Evolutionary conservation across 2,329 filamentous ascomycete species (phyloP), one percentile per base, ranked within the genome.

Genomic region (Endothia cerciana): DNA sequence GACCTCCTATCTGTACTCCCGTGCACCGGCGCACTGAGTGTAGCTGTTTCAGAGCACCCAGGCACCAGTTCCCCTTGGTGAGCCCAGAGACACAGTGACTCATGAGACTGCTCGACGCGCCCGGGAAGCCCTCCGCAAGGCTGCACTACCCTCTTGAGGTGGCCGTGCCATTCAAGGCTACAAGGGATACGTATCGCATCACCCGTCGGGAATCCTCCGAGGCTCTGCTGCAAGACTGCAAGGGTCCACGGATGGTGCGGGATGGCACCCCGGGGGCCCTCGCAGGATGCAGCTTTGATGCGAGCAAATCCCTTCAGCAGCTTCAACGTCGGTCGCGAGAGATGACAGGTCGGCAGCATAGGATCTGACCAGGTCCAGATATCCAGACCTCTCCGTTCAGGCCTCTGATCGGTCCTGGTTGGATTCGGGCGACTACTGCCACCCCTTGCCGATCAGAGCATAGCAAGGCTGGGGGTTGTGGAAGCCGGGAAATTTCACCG

Each of bases 201-300:
- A 41, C 30, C 56, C 38, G 43, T 64, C 66, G 66, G 66, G 66
- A 61, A 62, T 57, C 63, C 66, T 64, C 66, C 66, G 66, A 67
- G 61, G 62, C 57, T 57, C 65, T 56, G 60, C 38, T 56, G 58
- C 63, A 63, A 5, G 11, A n/a, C 53, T 38, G n/a, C 30, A 58
- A 57, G 51, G 63, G 58, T 49, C 64, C 51, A 22, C 62, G 61
- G 55, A 30, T 43, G 33, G 33, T 66, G 62, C 25, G 51, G 51
- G 5, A 40, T 30, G 17, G 47, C 38, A 43, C 47, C 63, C 15
- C 15, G 56, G 45, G 45, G 19, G 28, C 36, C 49, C 30, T 65
- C n/a, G 30, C 47, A 60, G 62, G 43, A 53, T 30, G 56, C 25
- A 53, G 28, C 22, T 41, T n/a, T 33, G 36, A 55, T 41, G 33